These are phyloP conservation scores for Xylaria sp. DNA, from an alignment of 2,329 filamentous ascomycete species.

Conservation along the genomic window DNA sequence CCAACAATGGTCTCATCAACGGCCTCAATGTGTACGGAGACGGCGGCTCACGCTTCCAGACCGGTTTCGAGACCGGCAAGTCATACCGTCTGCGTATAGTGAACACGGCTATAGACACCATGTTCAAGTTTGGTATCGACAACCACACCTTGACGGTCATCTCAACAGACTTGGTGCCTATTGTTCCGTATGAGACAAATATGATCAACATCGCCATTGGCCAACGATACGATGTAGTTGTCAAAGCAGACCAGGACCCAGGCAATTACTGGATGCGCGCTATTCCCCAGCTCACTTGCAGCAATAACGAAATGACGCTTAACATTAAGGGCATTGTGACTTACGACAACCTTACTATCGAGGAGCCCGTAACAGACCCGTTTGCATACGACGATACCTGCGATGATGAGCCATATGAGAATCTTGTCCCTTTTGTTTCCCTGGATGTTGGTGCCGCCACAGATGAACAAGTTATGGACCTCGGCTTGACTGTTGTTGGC, in stretches of 20 bases:
- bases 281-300: conserved; percentile 56
- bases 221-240: conserved; percentile 59
- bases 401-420: conserved; percentile 50
- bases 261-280: conserved; percentile 61
- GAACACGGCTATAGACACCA: conserved; percentile 57
- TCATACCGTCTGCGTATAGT: conserved; percentile 61
- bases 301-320: conserved; percentile 51
- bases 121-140: conserved; percentile 63
- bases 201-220: conserved; percentile 51
- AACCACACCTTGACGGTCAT: conserved; percentile 68
- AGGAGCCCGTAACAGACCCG: conserved; percentile 31
- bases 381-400: conserved; percentile 45
- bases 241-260: conserved; percentile 53
- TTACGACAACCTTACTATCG: conserved; percentile 49
- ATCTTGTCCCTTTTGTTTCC: conserved; percentile 52
- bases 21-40: conserved; percentile 50
- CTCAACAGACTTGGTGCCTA: conserved; percentile 66
- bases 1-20: conserved; percentile 56
- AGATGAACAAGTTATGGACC: conserved; percentile 45
- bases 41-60: conserved; percentile 50
- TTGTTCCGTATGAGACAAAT: conserved; percentile 63
- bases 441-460: conserved; percentile 47
- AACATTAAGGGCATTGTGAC: conserved; percentile 63
- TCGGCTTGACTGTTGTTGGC: conserved; percentile 44
- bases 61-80: conserved; percentile 54